Percentiles rank a stretch among this genome's conserved stretches.
These are phyloP conservation scores for Saccharomyces jurei DNA, from an alignment of 805 yeast species.

Conservation along the genomic window DNA sequence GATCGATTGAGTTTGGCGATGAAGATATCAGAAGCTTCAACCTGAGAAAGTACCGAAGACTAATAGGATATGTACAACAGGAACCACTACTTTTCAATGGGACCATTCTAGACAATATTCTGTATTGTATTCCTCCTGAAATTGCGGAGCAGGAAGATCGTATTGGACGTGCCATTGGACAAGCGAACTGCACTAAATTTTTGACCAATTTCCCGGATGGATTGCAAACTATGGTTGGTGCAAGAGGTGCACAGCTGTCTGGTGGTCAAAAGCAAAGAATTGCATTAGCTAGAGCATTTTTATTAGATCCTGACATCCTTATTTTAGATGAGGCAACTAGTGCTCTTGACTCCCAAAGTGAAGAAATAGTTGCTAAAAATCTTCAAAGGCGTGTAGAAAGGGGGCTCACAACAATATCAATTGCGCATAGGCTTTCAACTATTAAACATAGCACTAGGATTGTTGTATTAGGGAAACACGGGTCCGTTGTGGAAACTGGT, in stretches of 20 bases:
- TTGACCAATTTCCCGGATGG: slow-evolving; percentile 72
- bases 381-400: slow-evolving; percentile 45
- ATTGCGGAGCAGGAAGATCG: slow-evolving; percentile 53
- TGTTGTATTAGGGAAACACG: slow-evolving; percentile 67
- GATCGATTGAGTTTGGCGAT: slow-evolving; percentile 57
- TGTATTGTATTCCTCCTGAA: slow-evolving; percentile 51
- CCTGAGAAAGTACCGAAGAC: slow-evolving; percentile 61
- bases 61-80: slow-evolving; percentile 86
- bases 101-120: slow-evolving; percentile 71
- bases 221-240: slow-evolving; percentile 74
- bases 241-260: slow-evolving; percentile 79
- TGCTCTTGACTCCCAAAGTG: slow-evolving; percentile 84
- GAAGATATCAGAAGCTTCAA: slow-evolving; percentile 56
- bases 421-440: slow-evolving; percentile 87
- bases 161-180: slow-evolving; percentile 48
- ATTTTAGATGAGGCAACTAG: slow-evolving; percentile 92
- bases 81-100: slow-evolving; percentile 89
- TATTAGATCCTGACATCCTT: slow-evolving; percentile 70
- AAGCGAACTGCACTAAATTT: slow-evolving; percentile 70
- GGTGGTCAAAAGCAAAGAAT: slow-evolving; percentile 95
- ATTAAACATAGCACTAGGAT: slow-evolving; percentile 75
- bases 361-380: slow-evolving; percentile 73
- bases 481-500: slow-evolving; percentile 70
- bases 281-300: slow-evolving; percentile 80
- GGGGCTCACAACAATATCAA: slow-evolving; percentile 70